Evolutionary conservation across 768 basidiomycete species (phyloP), one percentile per base, ranked within the genome.

Genomic region (Naematelia encephala): DNA sequence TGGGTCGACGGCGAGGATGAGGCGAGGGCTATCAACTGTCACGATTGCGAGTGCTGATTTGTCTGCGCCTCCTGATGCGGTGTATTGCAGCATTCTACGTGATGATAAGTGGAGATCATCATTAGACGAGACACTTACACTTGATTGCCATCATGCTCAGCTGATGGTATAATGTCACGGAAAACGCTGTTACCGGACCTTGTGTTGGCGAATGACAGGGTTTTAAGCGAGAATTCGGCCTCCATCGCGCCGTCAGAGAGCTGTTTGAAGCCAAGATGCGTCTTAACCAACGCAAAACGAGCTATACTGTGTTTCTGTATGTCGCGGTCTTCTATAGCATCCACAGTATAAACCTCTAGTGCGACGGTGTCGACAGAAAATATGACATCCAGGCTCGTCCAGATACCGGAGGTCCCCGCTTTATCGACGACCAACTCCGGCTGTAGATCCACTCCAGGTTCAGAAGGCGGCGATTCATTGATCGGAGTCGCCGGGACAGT

Each of bases 161-260:
- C 88, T 4, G 91, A 87, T 12, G 96, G 94, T 61, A 99, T 89
- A 57, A 99, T 92, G 76, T 98, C 93, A 43, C 92, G 84, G 80
- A 92, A 97, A 68, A 84, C 87, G 23, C 90, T 88, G 48, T 81
- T 80, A 5, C 90, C 90, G 0, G 89, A 84, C 53, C 87, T 82
- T 1, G 87, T 97, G 73, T 94, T 93, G 75, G 83, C 86, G 82
- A 97, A 87, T 0, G 91, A 91, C 70, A 98, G 87, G 0, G 94
- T 93, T 67, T 86, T 85, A n/a, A 97, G 78, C 25, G 91, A 82
- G 49, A 97, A 79, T 77, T 96, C 92, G 1, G 88, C 86, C 75
- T 96, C 91, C 60, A 84, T 81, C n/a, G 90, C 84, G 19, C 89
- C 87, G 74, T 93, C 85, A 19, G 87, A 87, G 23, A 91, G 81